Evolutionary conservation across 331 rosid species (phyloP).

Genomic region (Quercus tomentella): DNA sequence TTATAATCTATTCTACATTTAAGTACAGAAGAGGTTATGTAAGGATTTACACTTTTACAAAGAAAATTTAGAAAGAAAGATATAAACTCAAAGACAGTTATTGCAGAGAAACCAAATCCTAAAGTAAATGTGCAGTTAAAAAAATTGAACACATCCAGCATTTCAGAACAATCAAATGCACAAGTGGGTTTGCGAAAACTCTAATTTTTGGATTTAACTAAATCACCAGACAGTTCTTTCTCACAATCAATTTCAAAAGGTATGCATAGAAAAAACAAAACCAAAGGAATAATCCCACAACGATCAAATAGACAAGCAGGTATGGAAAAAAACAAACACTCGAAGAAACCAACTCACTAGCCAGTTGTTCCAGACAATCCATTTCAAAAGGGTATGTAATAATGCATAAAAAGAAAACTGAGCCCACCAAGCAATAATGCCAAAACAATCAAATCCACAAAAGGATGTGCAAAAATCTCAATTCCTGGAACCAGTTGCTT

Average conservation of each 20-base stretch:
- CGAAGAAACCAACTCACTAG: background rate
- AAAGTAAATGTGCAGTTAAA: background rate
- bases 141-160: background rate
- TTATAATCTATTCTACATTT: background rate
- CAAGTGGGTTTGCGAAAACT: background rate
- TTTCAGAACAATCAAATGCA: background rate
- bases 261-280: background rate
- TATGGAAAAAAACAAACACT: too few species aligned
- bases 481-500: background rate
- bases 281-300: background rate
- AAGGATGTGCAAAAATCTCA: background rate
- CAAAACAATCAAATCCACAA: background rate
- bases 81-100: background rate
- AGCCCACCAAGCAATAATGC: background rate
- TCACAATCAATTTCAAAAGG: background rate
- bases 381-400: background rate
- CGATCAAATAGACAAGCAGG: background rate
- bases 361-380: background rate
- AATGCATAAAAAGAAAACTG: background rate
- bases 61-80: background rate
- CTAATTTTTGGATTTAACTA: too few species aligned
- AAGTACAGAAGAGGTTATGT: background rate
- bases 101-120: background rate
- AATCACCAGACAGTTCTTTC: too few species aligned
- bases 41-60: background rate